Evolutionary conservation across 768 basidiomycete species (phyloP).

Genomic region (Boletales sp.): DNA sequence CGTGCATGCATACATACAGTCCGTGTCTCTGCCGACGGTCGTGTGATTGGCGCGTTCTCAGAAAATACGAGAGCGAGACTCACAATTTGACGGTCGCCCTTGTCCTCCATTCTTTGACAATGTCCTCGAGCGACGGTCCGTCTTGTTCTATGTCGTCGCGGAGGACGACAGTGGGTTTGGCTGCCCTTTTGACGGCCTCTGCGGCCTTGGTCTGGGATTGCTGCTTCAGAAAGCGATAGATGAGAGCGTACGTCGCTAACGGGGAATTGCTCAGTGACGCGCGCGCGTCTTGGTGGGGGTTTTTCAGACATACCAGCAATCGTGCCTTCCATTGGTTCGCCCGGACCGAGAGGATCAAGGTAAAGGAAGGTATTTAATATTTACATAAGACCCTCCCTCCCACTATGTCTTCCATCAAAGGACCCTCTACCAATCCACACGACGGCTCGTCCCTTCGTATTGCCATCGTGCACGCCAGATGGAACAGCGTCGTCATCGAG

Average conservation of each 20-base stretch:
- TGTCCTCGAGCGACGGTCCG: slow-evolving; percentile 58
- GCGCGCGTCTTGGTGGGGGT: slow-evolving; percentile 4
- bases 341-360: background rate
- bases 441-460: slow-evolving; percentile 82
- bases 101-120: slow-evolving; percentile 63
- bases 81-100: slow-evolving; percentile 28
- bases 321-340: slow-evolving; percentile 42
- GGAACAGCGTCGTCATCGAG: slow-evolving; percentile 89
- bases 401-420: slow-evolving; percentile 62
- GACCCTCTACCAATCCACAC: slow-evolving; percentile 56
- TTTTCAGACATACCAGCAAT: slow-evolving; percentile 44
- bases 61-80: slow-evolving; percentile 10
- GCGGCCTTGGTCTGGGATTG: slow-evolving; percentile 69
- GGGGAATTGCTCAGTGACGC: slow-evolving; percentile 3
- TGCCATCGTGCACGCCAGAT: slow-evolving; percentile 93
- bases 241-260: slow-evolving; percentile 70
- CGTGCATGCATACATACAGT: slow-evolving; percentile 19
- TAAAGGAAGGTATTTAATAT: background rate
- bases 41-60: slow-evolving; percentile 5
- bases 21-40: slow-evolving; percentile 9
- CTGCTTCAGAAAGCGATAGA: slow-evolving; percentile 69
- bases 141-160: slow-evolving; percentile 48
- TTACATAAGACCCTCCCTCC: slow-evolving; percentile 3
- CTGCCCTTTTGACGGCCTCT: slow-evolving; percentile 69
- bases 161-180: slow-evolving; percentile 55